Conservation (phyloP, 2,329 filamentous ascomycete species). For the Pleomassaria siparia region DNA sequence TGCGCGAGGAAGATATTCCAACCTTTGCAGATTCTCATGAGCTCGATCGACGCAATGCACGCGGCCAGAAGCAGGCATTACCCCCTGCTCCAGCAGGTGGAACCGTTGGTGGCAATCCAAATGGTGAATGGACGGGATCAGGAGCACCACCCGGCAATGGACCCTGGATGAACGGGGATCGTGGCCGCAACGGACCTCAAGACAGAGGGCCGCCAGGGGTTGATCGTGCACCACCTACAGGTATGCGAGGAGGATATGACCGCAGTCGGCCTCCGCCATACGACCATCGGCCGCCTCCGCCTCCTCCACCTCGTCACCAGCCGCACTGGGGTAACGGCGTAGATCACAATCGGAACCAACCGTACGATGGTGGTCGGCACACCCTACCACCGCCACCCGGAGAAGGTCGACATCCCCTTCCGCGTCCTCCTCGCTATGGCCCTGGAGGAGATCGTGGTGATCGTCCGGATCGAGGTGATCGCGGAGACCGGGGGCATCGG, state of each 20-base stretch:
- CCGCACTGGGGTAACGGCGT: constrained; percentile 36
- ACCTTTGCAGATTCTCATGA: constrained; percentile 94
- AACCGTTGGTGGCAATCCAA: constrained; percentile 74
- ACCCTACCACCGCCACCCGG: constrained; percentile 40
- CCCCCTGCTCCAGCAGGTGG: constrained; percentile 91
- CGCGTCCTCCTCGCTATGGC: constrained; percentile 37
- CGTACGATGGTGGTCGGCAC: constrained; percentile 13
- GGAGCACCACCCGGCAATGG: constrained; percentile 36
- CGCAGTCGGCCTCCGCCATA: constrained; percentile 30
- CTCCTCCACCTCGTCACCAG: constrained; percentile 34
- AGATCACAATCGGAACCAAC: constrained; percentile 11
- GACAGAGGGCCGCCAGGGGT: constrained; percentile 46
- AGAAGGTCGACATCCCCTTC: constrained; percentile 39
- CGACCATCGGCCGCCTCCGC: constrained; percentile 37
- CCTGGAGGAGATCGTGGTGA: constrained; percentile 20
- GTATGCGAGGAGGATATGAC: constrained; percentile 27
- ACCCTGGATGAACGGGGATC: constrained; percentile 38
- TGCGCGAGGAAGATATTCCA: constrained; percentile 83
- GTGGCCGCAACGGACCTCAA: constrained; percentile 35
- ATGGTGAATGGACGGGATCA: constrained; percentile 59
- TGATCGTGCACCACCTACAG: constrained; percentile 24
- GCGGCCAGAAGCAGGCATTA: constrained; percentile 78
- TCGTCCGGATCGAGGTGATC: constrained; percentile 19
- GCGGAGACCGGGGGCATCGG: not conserved
- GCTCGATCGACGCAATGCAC: constrained; percentile 87